Evolutionary conservation across 192 early-diverging fungal species (phyloP).

Genomic region (Chytriomyces sp.): DNA sequence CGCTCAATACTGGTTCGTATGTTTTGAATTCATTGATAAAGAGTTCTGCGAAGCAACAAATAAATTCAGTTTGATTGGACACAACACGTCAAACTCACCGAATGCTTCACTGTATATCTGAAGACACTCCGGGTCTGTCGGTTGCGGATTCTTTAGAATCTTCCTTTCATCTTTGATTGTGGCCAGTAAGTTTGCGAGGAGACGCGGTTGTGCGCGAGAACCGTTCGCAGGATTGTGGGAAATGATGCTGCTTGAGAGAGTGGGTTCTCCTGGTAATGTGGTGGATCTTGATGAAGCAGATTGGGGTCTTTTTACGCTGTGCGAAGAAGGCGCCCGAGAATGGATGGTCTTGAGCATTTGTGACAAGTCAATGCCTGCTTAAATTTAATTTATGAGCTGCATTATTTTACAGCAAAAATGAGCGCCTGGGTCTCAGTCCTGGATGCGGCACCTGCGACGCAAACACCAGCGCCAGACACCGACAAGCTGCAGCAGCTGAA

Average conservation of each 20-base stretch:
- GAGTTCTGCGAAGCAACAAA: no score
- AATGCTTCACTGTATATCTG: constrained; percentile 56
- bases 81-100: constrained; percentile 41
- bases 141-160: constrained; percentile 23
- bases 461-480: not conserved
- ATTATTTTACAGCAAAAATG: no score
- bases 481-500: not conserved
- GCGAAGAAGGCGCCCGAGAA: not conserved
- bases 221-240: constrained; percentile 9
- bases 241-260: not conserved
- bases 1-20: constrained; percentile 55
- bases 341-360: constrained; percentile 5
- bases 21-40: no score
- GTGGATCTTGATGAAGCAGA: not conserved
- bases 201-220: constrained; percentile 18
- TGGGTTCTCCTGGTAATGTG: not conserved
- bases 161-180: constrained; percentile 13
- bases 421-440: no score
- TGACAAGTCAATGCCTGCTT: no score
- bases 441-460: no score
- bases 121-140: constrained; percentile 43
- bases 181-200: not conserved
- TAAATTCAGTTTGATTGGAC: no score
- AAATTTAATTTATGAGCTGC: no score
- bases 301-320: not conserved